Base-by-base conservation (phyloP, 306 rosid species). In the Casuarina equisetifolia region DNA sequence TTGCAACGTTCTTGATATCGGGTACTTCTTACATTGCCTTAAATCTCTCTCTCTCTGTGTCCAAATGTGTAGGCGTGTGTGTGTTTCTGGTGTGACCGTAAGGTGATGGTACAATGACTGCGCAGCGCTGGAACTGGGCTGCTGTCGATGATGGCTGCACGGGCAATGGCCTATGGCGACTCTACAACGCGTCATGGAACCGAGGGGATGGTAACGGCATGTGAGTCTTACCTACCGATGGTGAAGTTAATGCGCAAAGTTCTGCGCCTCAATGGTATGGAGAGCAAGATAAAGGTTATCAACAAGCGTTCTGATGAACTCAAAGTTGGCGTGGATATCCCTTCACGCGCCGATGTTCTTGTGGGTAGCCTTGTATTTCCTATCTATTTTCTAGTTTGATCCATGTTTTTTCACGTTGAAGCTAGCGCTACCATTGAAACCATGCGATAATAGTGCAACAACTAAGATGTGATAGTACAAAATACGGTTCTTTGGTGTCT, bases 201-300 rank as follows among this genome's bases (percentile, higher is more conserved):
- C 19, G 53, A 83, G 67, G 93, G 96, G 70, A 82, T 20, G 75
- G 89, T 94, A 10, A 92, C 95, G 9, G 96, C 97, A 16, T 94
- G 98, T 63, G 98, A 94, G 80, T 94, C 97, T 63, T 94, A 94
- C 84, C 97, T 94, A 85, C 98, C 98, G 4, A 94, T 94, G 98
- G 91, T 90, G 77, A 94, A 92, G 88, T 69, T 94, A 83, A 92
- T 94, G 98, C 86, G 75, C 79, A 94, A 87, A 85, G 97, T 92
- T 40, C 19, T 88, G 46, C 91, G 91, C 15, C 58, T 80, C 73
- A 94, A 94, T 71, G 90, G 82, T 9, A 82, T 92, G 89, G 95
- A 89, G 69, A 83, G 83, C 61, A 84, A 82, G 58, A 87, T 94
- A 25, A 86, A 71, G 71, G 84, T 92, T 40, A 73, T 94, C 76